Evolutionary conservation across 495 filamentous ascomycete genomes (phyloP), one percentile per base, ranked within the genome.

Genomic region (Neurospora sp.): DNA sequence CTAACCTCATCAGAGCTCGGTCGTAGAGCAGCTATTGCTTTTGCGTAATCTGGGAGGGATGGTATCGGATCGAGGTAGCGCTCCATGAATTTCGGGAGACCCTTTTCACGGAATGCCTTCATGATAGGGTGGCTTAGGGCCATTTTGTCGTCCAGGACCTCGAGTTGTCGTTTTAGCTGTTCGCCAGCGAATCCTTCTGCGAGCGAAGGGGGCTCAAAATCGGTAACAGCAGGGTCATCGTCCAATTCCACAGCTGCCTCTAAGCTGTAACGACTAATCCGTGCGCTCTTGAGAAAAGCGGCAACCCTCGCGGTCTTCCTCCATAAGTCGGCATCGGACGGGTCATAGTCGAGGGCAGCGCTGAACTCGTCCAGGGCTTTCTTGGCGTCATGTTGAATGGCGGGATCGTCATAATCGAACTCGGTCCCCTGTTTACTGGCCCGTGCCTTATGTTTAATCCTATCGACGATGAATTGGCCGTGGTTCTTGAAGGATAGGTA

Each of bases 401-500:
- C 79, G 41, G 81, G 48, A 20, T 86, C 79, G 38, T 82, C 73
- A 1, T 87, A 81, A 8, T 80, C 72, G 0, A 79, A 75, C 40
- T 81, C 70, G 2, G 79, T 72, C 5, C 77, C 73, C 2, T 73
- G 69, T 8, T 78, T 73, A 27, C 78, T 75, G 8, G 82, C 79
- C 40, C 88, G 89, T 22, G 79, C 72, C 40, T 78, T 77, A 70
- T 83, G 75, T 69, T 81, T 84, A 27, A 97, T 84, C 70, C 87
- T 84, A 75, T 99, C 96, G 37, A 99, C 84, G 31, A 90, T 81
- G 78, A 94, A 98, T 77, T 97, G 91, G 69, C 94, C 96, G 81
- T 94, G 89, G 79, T 98, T 98, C 78, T 99, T 99, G 84, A 94
- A 93, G 4, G 95, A 90, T 8, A 99, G 87, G 75, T 96, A 97